A percentile compares a stretch with the other conserved stretches of the same genome.
These are phyloP conservation scores for Leccinum angustisporum DNA, from an alignment of 1,284 basidiomycete genomes.

Conservation along the genomic window DNA sequence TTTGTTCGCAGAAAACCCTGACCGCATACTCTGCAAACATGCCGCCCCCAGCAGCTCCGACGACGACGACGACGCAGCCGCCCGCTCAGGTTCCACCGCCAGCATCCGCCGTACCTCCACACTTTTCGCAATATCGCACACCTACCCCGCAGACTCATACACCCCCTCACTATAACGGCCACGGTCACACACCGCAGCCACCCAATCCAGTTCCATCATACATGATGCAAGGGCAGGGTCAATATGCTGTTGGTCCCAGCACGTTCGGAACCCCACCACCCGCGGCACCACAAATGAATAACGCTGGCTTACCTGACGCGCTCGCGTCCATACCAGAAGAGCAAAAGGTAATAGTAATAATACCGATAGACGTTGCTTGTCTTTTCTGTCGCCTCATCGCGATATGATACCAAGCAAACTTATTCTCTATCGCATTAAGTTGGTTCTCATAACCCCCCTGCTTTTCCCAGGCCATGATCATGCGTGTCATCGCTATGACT, in stretches of 20 bases:
- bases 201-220: slow-evolving; percentile 21
- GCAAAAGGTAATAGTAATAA: slow-evolving; percentile 52
- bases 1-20: slow-evolving; percentile 35
- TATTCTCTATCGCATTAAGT: not conserved
- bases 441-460: slow-evolving; percentile 12
- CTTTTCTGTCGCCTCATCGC: slow-evolving; percentile 3
- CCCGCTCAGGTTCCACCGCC: slow-evolving; percentile 29
- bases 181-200: slow-evolving; percentile 32
- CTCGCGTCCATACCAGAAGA: slow-evolving; percentile 65
- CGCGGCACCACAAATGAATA: slow-evolving; percentile 20
- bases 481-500: slow-evolving; percentile 68
- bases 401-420: not conserved
- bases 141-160: slow-evolving; percentile 42
- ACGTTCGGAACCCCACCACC: slow-evolving; percentile 27
- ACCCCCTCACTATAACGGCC: slow-evolving; percentile 22
- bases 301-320: slow-evolving; percentile 43
- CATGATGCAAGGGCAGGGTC: slow-evolving; percentile 21
- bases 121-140: slow-evolving; percentile 46
- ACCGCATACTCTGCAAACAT: slow-evolving; percentile 34
- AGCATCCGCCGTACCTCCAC: slow-evolving; percentile 44
- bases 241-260: slow-evolving; percentile 17
- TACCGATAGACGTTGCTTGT: slow-evolving; percentile 6
- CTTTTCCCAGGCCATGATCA: slow-evolving; percentile 54
- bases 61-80: slow-evolving; percentile 25
- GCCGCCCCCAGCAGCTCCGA: slow-evolving; percentile 25